Evolutionary conservation across 495 filamentous ascomycete genomes (phyloP).

Genomic region (Podospora pseudopauciseta): DNA sequence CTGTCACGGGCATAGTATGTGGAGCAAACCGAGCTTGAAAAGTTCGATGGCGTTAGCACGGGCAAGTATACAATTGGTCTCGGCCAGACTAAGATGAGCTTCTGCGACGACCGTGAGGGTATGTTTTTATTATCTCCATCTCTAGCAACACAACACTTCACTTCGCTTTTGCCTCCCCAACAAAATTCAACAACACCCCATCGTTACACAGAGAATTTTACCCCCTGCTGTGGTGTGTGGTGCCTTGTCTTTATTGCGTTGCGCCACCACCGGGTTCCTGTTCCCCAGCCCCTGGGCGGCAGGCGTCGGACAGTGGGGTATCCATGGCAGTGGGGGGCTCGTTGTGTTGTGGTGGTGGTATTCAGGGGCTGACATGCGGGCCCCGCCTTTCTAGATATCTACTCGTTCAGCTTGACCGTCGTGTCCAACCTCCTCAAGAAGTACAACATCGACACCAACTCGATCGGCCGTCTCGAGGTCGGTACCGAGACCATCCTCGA

Average conservation of each 20-base stretch:
- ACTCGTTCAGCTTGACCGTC: slow-evolving; percentile 89
- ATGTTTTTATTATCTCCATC: slow-evolving; percentile 32
- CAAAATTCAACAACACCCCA: neutral
- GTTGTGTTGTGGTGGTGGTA: neutral
- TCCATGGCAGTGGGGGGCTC: slow-evolving; percentile 6
- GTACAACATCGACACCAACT: slow-evolving; percentile 86
- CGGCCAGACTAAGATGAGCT: slow-evolving; percentile 99
- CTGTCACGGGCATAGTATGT: slow-evolving; percentile 66
- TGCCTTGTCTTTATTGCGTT: neutral
- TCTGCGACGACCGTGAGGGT: slow-evolving; percentile 99
- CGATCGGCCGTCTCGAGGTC: slow-evolving; percentile 91
- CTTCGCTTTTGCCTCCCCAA: neutral
- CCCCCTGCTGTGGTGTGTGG: slow-evolving; percentile 1
- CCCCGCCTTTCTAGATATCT: slow-evolving; percentile 70
- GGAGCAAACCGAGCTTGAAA: slow-evolving; percentile 91
- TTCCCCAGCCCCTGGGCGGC: slow-evolving; percentile 8
- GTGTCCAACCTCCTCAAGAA: slow-evolving; percentile 85
- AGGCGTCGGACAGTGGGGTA: slow-evolving; percentile 8
- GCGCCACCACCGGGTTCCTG: slow-evolving; percentile 5
- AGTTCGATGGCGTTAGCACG: slow-evolving; percentile 90
- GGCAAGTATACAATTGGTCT: slow-evolving; percentile 99
- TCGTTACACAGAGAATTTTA: slow-evolving; percentile 8
- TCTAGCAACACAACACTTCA: neutral
- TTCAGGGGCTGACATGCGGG: slow-evolving; percentile 26
- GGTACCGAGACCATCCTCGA: slow-evolving; percentile 97